Conservation (phyloP, 2,329 filamentous ascomycete genomes). For the Aureobasidium sp. region DNA sequence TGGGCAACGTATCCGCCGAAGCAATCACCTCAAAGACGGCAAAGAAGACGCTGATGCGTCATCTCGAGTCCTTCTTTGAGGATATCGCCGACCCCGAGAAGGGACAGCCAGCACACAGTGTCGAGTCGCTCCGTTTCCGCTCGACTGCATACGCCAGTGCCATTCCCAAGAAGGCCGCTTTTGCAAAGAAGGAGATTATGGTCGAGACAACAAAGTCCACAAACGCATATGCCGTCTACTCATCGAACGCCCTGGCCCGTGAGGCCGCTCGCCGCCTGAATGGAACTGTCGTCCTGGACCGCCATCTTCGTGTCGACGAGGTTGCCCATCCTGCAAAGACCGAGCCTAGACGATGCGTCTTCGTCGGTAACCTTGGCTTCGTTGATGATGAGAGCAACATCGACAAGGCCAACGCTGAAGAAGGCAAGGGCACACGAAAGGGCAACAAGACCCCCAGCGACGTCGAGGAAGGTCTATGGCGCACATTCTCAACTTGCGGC, state of each 20-base stretch:
- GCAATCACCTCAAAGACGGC: constrained; percentile 75
- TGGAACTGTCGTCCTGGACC: constrained; percentile 71
- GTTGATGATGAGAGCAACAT: constrained; percentile 80
- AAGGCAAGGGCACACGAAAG: constrained; percentile 53
- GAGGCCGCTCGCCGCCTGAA: constrained; percentile 72
- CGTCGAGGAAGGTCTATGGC: constrained; percentile 88
- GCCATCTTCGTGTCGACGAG: constrained; percentile 84
- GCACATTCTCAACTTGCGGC: constrained; percentile 66
- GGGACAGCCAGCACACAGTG: constrained; percentile 51
- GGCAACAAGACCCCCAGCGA: constrained; percentile 69
- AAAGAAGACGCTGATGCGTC: constrained; percentile 67
- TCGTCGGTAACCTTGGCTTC: constrained; percentile 93
- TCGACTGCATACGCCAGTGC: constrained; percentile 77
- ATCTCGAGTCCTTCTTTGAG: constrained; percentile 68
- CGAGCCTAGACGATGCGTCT: constrained; percentile 85
- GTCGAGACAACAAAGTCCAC: constrained; percentile 83
- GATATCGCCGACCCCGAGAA: constrained; percentile 38
- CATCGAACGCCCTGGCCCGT: constrained; percentile 63
- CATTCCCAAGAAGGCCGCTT: constrained; percentile 90
- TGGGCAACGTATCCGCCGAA: constrained; percentile 79
- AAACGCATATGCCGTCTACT: constrained; percentile 91
- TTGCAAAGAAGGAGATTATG: constrained; percentile 84
- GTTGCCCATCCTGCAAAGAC: constrained; percentile 77
- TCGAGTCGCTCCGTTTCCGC: constrained; percentile 89
- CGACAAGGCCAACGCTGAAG: constrained; percentile 51